Percentiles rank a stretch among this genome's conserved stretches.
These are phyloP conservation scores for Cerrena zonata DNA, from an alignment of 1,284 basidiomycete genomes.

Conservation along the genomic window DNA sequence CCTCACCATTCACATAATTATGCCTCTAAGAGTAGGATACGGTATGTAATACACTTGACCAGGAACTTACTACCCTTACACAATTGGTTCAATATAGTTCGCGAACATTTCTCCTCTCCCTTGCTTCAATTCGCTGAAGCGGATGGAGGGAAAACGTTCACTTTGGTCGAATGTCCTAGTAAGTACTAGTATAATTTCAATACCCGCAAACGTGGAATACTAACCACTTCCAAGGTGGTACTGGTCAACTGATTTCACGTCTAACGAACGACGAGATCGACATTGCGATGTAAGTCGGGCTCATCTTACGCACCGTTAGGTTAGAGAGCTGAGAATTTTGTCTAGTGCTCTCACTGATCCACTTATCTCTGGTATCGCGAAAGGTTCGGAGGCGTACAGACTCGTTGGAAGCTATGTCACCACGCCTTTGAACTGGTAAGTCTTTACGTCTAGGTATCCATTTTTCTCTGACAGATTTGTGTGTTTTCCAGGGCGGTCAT, in stretches of 20 bases:
- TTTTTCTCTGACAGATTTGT: not conserved
- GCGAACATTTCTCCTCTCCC: conserved; percentile 89
- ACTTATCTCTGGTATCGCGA: conserved; percentile 88
- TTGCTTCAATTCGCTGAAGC: conserved; percentile 69
- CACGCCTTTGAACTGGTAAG: conserved; percentile 79
- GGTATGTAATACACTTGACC: not conserved
- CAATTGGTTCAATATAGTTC: conserved; percentile 44
- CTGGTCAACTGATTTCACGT: conserved; percentile 83
- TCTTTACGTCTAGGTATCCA: conserved; percentile 8
- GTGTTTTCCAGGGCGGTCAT: conserved; percentile 82
- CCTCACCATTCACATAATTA: too few relatives aligned
- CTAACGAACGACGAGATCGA: conserved; percentile 84
- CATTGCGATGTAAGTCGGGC: conserved; percentile 65
- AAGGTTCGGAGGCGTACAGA: conserved; percentile 81
- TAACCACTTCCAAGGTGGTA: conserved; percentile 56
- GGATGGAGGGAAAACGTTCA: conserved; percentile 69
- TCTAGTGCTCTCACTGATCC: conserved; percentile 87
- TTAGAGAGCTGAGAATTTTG: not conserved
- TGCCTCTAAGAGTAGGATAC: conserved; percentile 4
- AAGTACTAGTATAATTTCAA: not conserved
- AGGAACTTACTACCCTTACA: too few relatives aligned
- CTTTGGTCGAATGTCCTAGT: conserved; percentile 87
- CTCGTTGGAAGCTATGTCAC: conserved; percentile 90
- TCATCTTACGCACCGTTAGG: not conserved
- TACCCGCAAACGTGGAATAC: not conserved